Base-by-base conservation (phyloP, 352 stramenopile genomes). In the Achlya hypogyna region DNA sequence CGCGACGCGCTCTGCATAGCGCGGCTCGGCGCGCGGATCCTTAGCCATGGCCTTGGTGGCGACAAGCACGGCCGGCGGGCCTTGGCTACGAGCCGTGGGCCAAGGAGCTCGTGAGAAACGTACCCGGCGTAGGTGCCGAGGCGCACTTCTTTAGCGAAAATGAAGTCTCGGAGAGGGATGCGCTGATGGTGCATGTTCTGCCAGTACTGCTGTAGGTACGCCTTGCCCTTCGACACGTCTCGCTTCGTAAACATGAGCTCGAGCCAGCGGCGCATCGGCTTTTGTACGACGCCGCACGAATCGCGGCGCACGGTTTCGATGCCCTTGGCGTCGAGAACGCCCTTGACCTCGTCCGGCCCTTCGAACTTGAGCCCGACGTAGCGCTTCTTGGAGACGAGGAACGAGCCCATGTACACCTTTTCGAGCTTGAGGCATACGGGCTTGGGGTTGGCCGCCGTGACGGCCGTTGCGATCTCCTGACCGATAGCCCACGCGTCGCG, bases 311-410 rank as follows among this genome's bases (percentile, higher is more conserved):
- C 90, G 9, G 88, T 92, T 66, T 98, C 95, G 25, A 98, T 79
- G 6, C 95, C 95, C 78, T 98, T 98, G 18, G 82, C 83, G 56
- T 98, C 89, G 18, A 98, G 68, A 4, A 76, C 73, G 6, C 81
- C 81, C 3, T 75, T 58, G 27, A 72, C 35, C 71, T 93, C 77
- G 1, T 49, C 72, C 28, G 72, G 62, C 40, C 71, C 74, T 63
- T 97, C 90, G 69, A 87, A 96, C 38, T 91, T 95, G 69, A 81
- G 75, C 2, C 92, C 91, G 18, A 92, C 87, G 60, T 98, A 98
- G 5, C 93, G 84, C 73, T 98, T 98, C 72, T 98, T 98, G n/a
- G 88, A 96, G 4, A 97, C 87, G 1, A 98, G 74, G 25, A 98
- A 76, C 51, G 78, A 96, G 0, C 88, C 87, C 69, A 93, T 85